Percentiles rank a stretch among this genome's conserved stretches.
Evolutionary conservation across 2,329 filamentous ascomycete genomes (phyloP).

Genomic region (Aaosphaeria arxii): DNA sequence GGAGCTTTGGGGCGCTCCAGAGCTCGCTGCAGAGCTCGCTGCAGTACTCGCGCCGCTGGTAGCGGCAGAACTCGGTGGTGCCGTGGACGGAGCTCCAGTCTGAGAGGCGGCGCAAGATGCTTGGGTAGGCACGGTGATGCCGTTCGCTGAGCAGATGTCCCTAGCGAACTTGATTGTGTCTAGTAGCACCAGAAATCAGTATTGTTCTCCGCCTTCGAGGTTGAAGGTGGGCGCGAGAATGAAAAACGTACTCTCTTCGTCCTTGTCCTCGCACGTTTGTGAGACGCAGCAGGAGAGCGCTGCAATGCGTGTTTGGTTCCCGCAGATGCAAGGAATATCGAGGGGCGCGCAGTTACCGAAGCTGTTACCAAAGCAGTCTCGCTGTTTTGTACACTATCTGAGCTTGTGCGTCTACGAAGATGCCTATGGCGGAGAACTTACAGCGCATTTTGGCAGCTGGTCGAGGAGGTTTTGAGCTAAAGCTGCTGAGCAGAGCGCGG

Average conservation of each 20-base stretch:
- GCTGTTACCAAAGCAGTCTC: slow-evolving; percentile 34
- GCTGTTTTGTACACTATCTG: slow-evolving; percentile 6
- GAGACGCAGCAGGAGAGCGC: slow-evolving; percentile 43
- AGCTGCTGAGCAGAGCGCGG: slow-evolving; percentile 17
- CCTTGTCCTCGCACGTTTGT: slow-evolving; percentile 19
- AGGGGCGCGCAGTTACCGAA: slow-evolving; percentile 37
- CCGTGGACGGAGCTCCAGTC: slow-evolving; percentile 3
- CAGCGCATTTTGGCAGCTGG: slow-evolving; percentile 23
- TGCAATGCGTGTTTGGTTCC: slow-evolving; percentile 32
- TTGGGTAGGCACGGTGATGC: slow-evolving; percentile 37
- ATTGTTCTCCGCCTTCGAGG: too few species aligned
- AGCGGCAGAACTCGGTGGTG: not conserved
- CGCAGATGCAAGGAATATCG: slow-evolving; percentile 44
- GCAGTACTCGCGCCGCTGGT: not conserved
- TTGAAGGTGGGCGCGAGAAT: too few species aligned
- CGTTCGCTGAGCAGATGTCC: slow-evolving; percentile 37
- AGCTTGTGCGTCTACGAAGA: too few species aligned
- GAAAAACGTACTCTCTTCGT: too few species aligned
- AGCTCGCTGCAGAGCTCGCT: slow-evolving; percentile 3
- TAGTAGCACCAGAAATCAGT: slow-evolving; percentile 9
- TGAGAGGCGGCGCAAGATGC: slow-evolving; percentile 30
- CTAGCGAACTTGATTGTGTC: slow-evolving; percentile 42
- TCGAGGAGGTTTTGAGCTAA: slow-evolving; percentile 16
- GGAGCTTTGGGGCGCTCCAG: slow-evolving; percentile 1
- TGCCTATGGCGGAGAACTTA: slow-evolving; percentile 6